A percentile compares a stretch with the other conserved stretches of the same genome.
These are phyloP conservation scores for Dorcoceras hygrometricum DNA, from an alignment of 257 asterid genomes.

Conservation along the genomic window DNA sequence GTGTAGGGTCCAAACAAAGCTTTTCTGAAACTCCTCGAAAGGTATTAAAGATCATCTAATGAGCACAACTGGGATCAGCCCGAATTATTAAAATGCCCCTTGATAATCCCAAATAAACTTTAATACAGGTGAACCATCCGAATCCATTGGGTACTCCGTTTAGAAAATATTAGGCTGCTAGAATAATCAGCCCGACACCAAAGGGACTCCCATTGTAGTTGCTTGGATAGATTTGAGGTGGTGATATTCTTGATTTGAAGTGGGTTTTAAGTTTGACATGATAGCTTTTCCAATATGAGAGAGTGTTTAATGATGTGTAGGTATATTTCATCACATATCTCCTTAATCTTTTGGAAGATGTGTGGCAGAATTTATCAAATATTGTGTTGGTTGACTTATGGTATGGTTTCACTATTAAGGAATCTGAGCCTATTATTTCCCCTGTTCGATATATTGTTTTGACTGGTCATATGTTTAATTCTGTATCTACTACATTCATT, in stretches of 20 bases:
- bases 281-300: background rate
- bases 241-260: background rate
- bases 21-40: slow-evolving; percentile 9
- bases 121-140: background rate
- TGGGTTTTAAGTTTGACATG: background rate
- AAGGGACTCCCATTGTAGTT: background rate
- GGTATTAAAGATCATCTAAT: background rate
- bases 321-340: too few species aligned
- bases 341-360: background rate
- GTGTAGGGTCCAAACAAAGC: background rate
- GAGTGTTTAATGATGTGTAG: background rate
- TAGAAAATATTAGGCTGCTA: background rate
- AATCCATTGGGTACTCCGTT: background rate
- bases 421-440: background rate
- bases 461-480: background rate
- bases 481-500: background rate
- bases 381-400: background rate
- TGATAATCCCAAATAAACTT: background rate
- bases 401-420: background rate
- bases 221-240: background rate
- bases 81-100: background rate
- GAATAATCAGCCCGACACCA: background rate
- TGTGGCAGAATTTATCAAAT: background rate
- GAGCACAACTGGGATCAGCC: background rate
- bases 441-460: background rate